Evolutionary conservation across 2,329 filamentous ascomycete species (phyloP).

Genomic region (Penicillium griseofulvum): DNA sequence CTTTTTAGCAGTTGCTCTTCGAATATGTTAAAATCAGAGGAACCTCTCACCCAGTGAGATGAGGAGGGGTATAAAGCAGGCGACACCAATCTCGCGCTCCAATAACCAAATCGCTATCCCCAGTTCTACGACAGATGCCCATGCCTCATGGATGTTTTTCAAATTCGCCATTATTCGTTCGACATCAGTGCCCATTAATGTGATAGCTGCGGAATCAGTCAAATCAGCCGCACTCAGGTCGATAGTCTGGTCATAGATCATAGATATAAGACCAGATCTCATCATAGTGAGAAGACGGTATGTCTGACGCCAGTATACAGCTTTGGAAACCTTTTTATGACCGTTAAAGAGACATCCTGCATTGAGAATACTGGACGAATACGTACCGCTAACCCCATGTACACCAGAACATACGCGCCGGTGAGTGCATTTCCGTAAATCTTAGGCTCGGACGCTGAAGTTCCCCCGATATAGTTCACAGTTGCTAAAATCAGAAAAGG

Average conservation of each 20-base stretch:
- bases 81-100: neutral
- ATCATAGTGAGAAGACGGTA: neutral
- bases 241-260: constrained; percentile 7
- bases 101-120: constrained; percentile 4
- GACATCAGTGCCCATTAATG: constrained; percentile 7
- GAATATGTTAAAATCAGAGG: neutral
- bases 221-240: neutral
- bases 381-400: neutral
- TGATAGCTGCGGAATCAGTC: neutral
- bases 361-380: neutral
- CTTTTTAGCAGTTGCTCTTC: neutral
- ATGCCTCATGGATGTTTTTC: constrained; percentile 3
- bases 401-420: neutral
- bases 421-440: neutral
- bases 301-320: constrained; percentile 6
- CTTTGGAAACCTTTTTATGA: neutral
- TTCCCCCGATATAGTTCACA: neutral
- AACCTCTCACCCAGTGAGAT: neutral
- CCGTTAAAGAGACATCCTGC: neutral
- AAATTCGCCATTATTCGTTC: neutral
- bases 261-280: constrained; percentile 6
- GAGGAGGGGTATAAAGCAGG: constrained; percentile 1
- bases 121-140: constrained; percentile 1
- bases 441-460: neutral
- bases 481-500: constrained; percentile 1